Conservation (phyloP, 768 basidiomycete species). For the Termitomyces sp. region DNA sequence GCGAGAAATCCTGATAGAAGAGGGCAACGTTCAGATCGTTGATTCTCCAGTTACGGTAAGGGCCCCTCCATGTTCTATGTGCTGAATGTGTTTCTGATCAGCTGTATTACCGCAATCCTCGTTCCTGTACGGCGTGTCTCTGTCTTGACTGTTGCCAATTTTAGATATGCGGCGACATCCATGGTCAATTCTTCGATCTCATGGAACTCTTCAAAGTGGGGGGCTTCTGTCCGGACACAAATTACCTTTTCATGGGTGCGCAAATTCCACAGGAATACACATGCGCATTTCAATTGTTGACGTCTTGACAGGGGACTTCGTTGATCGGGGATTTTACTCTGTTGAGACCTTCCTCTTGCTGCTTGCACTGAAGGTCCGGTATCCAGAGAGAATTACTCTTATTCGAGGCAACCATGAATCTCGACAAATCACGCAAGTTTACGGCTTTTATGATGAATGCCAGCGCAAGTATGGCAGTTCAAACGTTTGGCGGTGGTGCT, state of each 20-base stretch:
- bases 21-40: conserved; percentile 91
- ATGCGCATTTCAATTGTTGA: background rate
- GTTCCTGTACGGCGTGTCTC: conserved; percentile 17
- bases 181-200: conserved; percentile 96
- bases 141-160: conserved; percentile 1
- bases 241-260: conserved; percentile 95
- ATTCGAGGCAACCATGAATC: conserved; percentile 98
- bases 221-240: conserved; percentile 89
- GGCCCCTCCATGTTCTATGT: conserved; percentile 25
- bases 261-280: conserved; percentile 5
- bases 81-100: conserved; percentile 10
- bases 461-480: conserved; percentile 91
- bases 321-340: conserved; percentile 95
- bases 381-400: conserved; percentile 95
- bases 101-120: background rate
- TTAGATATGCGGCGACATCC: conserved; percentile 93
- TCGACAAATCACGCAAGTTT: conserved; percentile 95
- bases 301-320: conserved; percentile 83
- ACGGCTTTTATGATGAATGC: conserved; percentile 95
- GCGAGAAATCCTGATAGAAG: conserved; percentile 94
- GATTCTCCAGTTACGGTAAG: conserved; percentile 94
- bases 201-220: conserved; percentile 95
- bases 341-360: conserved; percentile 96
- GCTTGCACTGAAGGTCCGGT: conserved; percentile 93
- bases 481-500: conserved; percentile 98